Percentiles rank a stretch among this genome's conserved stretches.
Evolutionary conservation across 192 early-diverging fungal species (phyloP).

Genomic region (Backusella tuberculispora): DNA sequence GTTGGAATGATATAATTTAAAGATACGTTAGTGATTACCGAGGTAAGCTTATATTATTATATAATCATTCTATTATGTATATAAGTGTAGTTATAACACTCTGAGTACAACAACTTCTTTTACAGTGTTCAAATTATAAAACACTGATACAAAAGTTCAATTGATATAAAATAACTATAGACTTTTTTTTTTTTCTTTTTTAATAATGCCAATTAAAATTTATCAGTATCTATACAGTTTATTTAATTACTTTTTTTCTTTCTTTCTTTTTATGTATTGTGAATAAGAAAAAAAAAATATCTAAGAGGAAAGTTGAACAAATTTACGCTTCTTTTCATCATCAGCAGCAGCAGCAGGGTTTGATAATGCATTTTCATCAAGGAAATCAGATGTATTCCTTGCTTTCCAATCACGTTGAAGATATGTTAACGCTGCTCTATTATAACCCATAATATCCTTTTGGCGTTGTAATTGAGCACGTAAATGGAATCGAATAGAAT

Average conservation of each 20-base stretch:
- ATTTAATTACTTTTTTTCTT: neutral
- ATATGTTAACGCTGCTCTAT: conserved; percentile 80
- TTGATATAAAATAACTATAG: neutral
- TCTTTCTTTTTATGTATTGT: neutral
- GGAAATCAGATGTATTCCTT: conserved; percentile 71
- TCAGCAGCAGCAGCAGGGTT: conserved; percentile 46
- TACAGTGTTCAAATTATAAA: no score
- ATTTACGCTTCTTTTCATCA: conserved; percentile 78
- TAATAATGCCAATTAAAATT: conserved; percentile 7
- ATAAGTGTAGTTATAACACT: no score
- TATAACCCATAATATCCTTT: conserved; percentile 87
- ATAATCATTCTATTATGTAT: no score
- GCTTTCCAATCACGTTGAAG: conserved; percentile 80
- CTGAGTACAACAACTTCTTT: no score
- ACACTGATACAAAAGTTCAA: no score
- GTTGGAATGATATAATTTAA: no score
- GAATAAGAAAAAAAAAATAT: neutral
- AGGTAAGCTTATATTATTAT: no score
- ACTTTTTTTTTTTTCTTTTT: neutral
- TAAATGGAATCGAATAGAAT: conserved; percentile 70
- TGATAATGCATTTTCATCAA: conserved; percentile 63
- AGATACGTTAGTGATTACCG: no score
- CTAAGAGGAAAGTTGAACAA: conserved; percentile 44
- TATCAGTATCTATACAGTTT: conserved; percentile 10
- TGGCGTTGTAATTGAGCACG: conserved; percentile 67